These are phyloP conservation scores for Pseudogymnoascus verrucosus DNA, from an alignment of 2,329 filamentous ascomycete species.

Conservation along the genomic window DNA sequence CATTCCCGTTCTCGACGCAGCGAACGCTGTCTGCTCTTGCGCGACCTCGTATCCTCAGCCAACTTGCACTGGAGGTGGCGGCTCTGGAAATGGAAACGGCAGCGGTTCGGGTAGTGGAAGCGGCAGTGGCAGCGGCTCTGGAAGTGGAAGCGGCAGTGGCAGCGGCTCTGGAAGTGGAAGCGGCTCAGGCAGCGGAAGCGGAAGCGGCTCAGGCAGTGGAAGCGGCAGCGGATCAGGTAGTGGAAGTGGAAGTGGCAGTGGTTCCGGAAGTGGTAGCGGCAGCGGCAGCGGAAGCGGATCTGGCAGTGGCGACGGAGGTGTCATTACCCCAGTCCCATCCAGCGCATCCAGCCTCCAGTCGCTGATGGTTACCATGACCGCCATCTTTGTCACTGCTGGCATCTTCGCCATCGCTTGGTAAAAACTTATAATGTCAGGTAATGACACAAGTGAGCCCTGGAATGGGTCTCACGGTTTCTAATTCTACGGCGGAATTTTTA, in stretches of 20 bases:
- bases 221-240: not conserved
- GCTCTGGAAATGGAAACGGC: not conserved
- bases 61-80: not conserved
- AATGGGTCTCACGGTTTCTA: slow-evolving; percentile 1
- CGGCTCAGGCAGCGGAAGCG: not conserved
- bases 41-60: not conserved
- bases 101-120: not conserved
- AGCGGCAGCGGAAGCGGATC: not conserved
- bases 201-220: not conserved
- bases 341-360: slow-evolving; percentile 1
- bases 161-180: not conserved
- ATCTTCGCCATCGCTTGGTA: not conserved
- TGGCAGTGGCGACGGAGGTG: not conserved
- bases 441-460: not conserved
- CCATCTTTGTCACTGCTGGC: not conserved
- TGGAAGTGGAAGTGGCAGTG: not conserved
- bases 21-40: not conserved
- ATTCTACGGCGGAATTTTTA: slow-evolving; percentile 3
- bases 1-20: not conserved
- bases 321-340: not conserved
- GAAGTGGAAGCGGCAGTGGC: not conserved
- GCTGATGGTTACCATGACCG: not conserved
- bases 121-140: not conserved
- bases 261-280: not conserved
- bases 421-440: not conserved